Evolutionary conservation across 495 filamentous ascomycete species (phyloP).

Genomic region (Hypoxylon fuscum): DNA sequence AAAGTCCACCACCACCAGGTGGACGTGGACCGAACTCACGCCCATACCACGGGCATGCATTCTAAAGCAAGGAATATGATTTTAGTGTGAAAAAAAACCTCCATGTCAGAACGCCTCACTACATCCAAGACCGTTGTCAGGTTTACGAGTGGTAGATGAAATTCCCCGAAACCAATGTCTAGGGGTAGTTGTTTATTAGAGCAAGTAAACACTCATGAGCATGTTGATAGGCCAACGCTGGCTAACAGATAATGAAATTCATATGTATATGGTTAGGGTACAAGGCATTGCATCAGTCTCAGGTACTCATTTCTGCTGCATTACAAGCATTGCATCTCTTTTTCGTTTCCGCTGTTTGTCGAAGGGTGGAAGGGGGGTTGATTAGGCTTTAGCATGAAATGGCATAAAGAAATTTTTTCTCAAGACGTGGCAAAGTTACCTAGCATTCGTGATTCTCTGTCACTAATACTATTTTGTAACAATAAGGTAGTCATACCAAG

Average conservation of each 20-base stretch:
- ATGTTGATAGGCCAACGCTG: not conserved
- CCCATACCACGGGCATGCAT: constrained; percentile 53
- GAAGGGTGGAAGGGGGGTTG: constrained; percentile 6
- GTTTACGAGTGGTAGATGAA: no score
- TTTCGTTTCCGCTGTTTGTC: constrained; percentile 4
- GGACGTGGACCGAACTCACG: constrained; percentile 44
- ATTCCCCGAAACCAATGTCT: not conserved
- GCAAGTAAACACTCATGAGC: not conserved
- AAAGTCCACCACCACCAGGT: constrained; percentile 34
- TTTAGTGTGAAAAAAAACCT: not conserved
- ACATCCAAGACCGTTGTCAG: not conserved
- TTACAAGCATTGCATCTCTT: constrained; percentile 16
- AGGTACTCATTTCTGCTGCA: constrained; percentile 28
- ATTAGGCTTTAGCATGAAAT: constrained; percentile 22
- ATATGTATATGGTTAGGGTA: constrained; percentile 31
- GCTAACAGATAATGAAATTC: constrained; percentile 6
- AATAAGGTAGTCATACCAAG: no score
- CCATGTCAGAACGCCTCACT: no score
- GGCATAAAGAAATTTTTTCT: constrained; percentile 13
- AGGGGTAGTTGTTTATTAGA: not conserved
- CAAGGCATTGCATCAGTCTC: constrained; percentile 35
- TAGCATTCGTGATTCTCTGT: not conserved
- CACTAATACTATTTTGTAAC: no score
- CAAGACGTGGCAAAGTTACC: no score
- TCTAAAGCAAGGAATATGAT: constrained; percentile 34